A percentile compares a stretch with the other conserved stretches of the same genome.
Conservation (phyloP, 2,329 filamentous ascomycete species). For the Aotearoamyces nothofagi region DNA sequence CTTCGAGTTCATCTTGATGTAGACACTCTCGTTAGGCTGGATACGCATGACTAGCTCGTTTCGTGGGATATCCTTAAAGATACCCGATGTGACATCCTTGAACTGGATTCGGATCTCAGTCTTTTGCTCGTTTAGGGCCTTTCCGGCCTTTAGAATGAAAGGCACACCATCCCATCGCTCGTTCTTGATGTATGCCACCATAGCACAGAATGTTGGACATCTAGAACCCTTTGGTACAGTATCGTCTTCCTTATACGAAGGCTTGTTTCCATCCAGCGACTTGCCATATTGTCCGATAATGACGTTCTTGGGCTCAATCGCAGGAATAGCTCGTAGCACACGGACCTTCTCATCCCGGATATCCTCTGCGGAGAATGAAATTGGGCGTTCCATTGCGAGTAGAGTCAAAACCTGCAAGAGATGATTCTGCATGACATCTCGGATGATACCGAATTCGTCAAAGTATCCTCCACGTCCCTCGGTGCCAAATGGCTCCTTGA, state of each 20-base stretch:
- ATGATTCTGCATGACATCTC: conserved; percentile 99
- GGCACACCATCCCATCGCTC: conserved; percentile 98
- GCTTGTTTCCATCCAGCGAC: conserved; percentile 91
- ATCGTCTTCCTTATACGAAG: conserved; percentile 96
- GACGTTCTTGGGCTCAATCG: conserved; percentile 98
- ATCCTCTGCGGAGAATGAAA: conserved; percentile 95
- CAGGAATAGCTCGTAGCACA: conserved; percentile 81
- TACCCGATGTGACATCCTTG: conserved; percentile 97
- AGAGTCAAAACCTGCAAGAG: conserved; percentile 91
- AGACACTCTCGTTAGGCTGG: conserved; percentile 97
- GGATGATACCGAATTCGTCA: conserved; percentile 97
- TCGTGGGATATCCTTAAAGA: conserved; percentile 98
- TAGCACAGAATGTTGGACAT: conserved; percentile 94
- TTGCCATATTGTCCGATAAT: conserved; percentile 98
- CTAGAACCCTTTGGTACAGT: conserved; percentile 94
- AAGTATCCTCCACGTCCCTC: conserved; percentile 98
- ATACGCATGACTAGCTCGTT: conserved; percentile 99
- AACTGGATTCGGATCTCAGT: conserved; percentile 98
- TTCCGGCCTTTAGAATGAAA: conserved; percentile 98
- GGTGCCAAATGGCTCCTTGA: conserved; percentile 98
- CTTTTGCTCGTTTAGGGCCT: conserved; percentile 98
- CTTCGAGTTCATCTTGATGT: conserved; percentile 99
- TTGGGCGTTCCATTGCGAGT: conserved; percentile 93
- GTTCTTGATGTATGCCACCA: conserved; percentile 98
- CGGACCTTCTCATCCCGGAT: conserved; percentile 98